Conservation (phyloP, 768 basidiomycete genomes). For the Tubosaeta sp. region DNA sequence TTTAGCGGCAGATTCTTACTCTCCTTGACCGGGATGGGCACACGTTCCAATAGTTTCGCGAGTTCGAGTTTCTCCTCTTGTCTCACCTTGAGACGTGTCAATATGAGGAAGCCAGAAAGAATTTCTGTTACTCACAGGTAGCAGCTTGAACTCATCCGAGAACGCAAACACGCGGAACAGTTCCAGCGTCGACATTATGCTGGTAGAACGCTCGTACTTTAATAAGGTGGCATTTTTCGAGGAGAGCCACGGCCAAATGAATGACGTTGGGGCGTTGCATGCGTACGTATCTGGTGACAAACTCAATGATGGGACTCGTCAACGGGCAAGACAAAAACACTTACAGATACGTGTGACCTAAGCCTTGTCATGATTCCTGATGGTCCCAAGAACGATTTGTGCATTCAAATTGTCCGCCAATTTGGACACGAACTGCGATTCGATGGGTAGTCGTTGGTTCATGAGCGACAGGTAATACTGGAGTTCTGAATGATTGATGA, state of each 20-base stretch:
- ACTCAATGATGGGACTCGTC: slow-evolving; percentile 7
- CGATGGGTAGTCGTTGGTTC: slow-evolving; percentile 98
- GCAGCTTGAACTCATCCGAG: slow-evolving; percentile 90
- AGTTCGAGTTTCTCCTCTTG: slow-evolving; percentile 87
- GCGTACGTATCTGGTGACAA: slow-evolving; percentile 70
- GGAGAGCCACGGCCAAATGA: slow-evolving; percentile 86
- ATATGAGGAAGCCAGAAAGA: background rate
- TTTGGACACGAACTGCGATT: slow-evolving; percentile 88
- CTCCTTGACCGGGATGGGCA: slow-evolving; percentile 97
- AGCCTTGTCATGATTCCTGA: slow-evolving; percentile 94
- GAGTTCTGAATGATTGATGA: slow-evolving; percentile 94
- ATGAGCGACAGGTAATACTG: slow-evolving; percentile 94
- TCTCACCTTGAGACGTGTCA: slow-evolving; percentile 44
- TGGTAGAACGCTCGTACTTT: slow-evolving; percentile 89
- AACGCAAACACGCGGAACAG: slow-evolving; percentile 94
- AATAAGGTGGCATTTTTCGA: slow-evolving; percentile 92
- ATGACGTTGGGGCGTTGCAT: slow-evolving; percentile 94
- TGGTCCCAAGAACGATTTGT: slow-evolving; percentile 92
- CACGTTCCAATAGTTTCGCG: slow-evolving; percentile 84
- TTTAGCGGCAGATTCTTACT: slow-evolving; percentile 91
- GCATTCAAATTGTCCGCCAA: slow-evolving; percentile 96
- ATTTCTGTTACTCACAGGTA: slow-evolving; percentile 51
- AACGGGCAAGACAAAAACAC: slow-evolving; percentile 12
- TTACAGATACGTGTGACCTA: slow-evolving; percentile 90
- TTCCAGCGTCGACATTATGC: slow-evolving; percentile 84